phyloP scores from a whole-genome alignment of 2,329 filamentous ascomycete species.

The Colletotrichum sp. region DNA sequence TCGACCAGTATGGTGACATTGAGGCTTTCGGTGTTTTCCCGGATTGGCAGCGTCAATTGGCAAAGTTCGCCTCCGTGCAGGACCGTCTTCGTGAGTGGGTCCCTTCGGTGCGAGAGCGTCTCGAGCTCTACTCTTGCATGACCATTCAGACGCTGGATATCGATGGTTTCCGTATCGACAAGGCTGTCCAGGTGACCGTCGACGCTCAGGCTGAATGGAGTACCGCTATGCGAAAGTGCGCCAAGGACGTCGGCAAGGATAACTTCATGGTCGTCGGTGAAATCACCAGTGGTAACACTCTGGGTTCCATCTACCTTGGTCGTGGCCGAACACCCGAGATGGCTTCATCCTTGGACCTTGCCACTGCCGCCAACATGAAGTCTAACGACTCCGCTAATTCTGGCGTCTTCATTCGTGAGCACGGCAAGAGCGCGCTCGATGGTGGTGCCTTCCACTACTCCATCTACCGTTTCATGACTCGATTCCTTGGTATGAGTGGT shows the following conservation, averaged over 20 bases:
- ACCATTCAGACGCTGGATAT: slow-evolving; percentile 67
- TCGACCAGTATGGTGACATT: slow-evolving; percentile 67
- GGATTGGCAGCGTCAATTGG: slow-evolving; percentile 67
- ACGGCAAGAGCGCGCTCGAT: slow-evolving; percentile 52
- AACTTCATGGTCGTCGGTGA: slow-evolving; percentile 71
- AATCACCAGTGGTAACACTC: slow-evolving; percentile 65
- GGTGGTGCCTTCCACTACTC: slow-evolving; percentile 47
- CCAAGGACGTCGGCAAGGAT: slow-evolving; percentile 58
- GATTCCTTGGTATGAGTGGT: slow-evolving; percentile 35
- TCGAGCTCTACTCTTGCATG: slow-evolving; percentile 68
- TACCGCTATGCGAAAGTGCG: slow-evolving; percentile 61
- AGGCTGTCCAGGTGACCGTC: slow-evolving; percentile 67
- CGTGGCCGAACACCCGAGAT: slow-evolving; percentile 55
- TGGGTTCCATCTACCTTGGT: slow-evolving; percentile 67
- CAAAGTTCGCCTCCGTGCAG: slow-evolving; percentile 71
- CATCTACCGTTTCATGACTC: slow-evolving; percentile 32
- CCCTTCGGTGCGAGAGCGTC: slow-evolving; percentile 59
- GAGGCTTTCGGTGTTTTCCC: slow-evolving; percentile 68
- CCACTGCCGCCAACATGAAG: slow-evolving; percentile 21
- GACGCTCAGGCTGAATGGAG: slow-evolving; percentile 66
- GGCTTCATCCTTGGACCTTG: slow-evolving; percentile 18
- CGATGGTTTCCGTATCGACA: slow-evolving; percentile 71
- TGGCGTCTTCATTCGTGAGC: slow-evolving; percentile 58
- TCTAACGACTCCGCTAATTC: slow-evolving; percentile 15
- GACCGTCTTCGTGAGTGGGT: slow-evolving; percentile 71